phyloP scores from a whole-genome alignment of 257 asterid genomes.

The Lycium barbarum region DNA sequence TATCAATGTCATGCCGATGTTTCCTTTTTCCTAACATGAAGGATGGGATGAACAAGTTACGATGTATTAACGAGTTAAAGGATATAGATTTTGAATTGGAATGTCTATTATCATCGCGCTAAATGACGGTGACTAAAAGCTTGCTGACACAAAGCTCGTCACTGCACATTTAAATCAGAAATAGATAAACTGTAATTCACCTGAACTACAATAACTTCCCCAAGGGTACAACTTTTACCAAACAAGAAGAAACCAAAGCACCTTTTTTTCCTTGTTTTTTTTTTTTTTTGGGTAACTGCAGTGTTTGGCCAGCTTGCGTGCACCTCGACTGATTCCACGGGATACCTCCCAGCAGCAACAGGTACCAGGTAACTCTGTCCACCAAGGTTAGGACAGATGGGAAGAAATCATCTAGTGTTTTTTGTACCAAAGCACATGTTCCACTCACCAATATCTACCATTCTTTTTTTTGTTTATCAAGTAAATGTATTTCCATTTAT shows the following conservation, averaged over 20 bases:
- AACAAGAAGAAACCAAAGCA: background rate
- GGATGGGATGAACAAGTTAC: constrained; percentile 3
- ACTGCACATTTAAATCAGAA: background rate
- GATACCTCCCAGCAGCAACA: too few species aligned
- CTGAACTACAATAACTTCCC: background rate
- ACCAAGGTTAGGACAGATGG: too few species aligned
- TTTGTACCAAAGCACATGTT: too few species aligned
- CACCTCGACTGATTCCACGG: too few species aligned
- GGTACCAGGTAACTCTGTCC: too few species aligned
- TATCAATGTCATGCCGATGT: background rate
- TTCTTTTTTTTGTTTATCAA: too few species aligned
- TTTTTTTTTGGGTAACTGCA: too few species aligned
- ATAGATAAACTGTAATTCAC: constrained; percentile 1
- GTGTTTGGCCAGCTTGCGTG: too few species aligned
- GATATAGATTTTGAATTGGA: constrained; percentile 8
- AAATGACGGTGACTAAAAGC: background rate
- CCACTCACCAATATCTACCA: too few species aligned
- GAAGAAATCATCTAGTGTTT: too few species aligned
- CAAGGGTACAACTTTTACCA: constrained; percentile 1
- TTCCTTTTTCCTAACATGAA: background rate
- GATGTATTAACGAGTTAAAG: background rate
- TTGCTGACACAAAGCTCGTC: background rate
- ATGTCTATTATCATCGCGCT: background rate
- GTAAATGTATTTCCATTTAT: too few species aligned
- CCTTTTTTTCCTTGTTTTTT: too few species aligned